Base-by-base conservation (phyloP, 768 basidiomycete species). In the Auricularia cornea region DNA sequence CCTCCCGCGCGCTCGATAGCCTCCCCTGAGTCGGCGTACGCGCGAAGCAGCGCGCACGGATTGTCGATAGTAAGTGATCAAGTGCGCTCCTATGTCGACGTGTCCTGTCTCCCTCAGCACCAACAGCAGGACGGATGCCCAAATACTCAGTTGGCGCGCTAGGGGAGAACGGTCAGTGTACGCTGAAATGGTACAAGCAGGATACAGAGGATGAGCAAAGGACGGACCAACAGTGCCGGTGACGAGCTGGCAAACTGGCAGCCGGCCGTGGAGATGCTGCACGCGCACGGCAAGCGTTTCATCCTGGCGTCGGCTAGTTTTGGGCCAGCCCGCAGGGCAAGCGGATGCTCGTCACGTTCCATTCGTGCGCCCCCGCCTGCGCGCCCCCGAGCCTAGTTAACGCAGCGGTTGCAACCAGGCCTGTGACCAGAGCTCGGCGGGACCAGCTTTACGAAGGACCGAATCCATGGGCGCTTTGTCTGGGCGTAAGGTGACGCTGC, bases 1-100 rank as follows among this genome's bases (percentile, higher is more conserved):
- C 96, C 96, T 2, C 96, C 96, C 0, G 96, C 95, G 23, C 93
- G 82, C 69, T 94, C 90, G 48, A 86, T 71, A 0, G 94, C 94
- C 76, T 97, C 94, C 5, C 87, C 90, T 61, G 82, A 88, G 38
- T 92, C 86, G 23, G 85, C 92, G 67, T 98, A 98, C 10, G 92
- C 89, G 65, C 88, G 69, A 8, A 94, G 73, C 28, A 90, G 64
- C 16, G 83, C 75, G 40, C 70, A 66, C 0, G 86, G 75, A 69
- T 80, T 88, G 65, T 92, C 86, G 1, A 70, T 93, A 92, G 69
- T 91, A 81, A 12, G 92, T 92, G 5, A 92, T 72, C 0, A 89
- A 84, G 54, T 91, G 84, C 69, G 93, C 91, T 61, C 92, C 92
- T 67, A 94, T n/a, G n/a, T n/a, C n/a, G n/a, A n/a, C n/a, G 84